Conservation (phyloP, 2,329 filamentous ascomycete species). For the Xylaria sp. region DNA sequence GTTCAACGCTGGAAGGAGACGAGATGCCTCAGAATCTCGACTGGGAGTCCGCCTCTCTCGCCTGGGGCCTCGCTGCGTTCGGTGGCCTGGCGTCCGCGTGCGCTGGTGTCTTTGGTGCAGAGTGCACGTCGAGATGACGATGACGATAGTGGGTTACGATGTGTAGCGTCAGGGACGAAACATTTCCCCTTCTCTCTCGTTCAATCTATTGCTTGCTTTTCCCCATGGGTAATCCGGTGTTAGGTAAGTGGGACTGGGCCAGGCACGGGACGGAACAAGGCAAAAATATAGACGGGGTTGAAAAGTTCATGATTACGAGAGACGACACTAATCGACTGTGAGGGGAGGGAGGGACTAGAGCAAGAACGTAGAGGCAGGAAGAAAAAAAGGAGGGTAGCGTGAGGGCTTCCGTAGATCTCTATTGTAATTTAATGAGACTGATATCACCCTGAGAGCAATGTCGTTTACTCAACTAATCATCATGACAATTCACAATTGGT, state of each 20-base stretch:
- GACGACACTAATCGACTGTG: too few species aligned
- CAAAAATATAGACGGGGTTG: neutral
- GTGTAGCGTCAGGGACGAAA: neutral
- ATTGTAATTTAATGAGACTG: neutral
- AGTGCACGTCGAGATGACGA: conserved; percentile 55
- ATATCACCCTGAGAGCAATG: neutral
- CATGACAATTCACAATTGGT: neutral
- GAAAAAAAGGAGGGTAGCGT: too few species aligned
- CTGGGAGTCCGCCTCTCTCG: conserved; percentile 59
- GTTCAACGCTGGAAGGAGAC: conserved; percentile 52
- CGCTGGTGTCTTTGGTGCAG: conserved; percentile 59
- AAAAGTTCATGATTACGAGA: neutral
- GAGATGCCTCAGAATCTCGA: conserved; percentile 55
- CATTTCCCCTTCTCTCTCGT: neutral
- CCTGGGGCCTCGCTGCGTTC: conserved; percentile 57
- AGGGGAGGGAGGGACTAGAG: too few species aligned
- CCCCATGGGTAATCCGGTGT: neutral
- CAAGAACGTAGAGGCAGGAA: neutral
- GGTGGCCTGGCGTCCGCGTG: conserved; percentile 58
- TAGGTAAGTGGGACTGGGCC: neutral
- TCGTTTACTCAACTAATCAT: neutral
- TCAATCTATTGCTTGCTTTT: neutral
- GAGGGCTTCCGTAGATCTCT: neutral
- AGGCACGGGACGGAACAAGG: neutral
- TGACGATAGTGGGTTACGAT: neutral